A percentile compares a stretch with the other conserved stretches of the same genome.
These are phyloP conservation scores for Leptographium lundbergii DNA, from an alignment of 2,329 filamentous ascomycete genomes.

Conservation along the genomic window DNA sequence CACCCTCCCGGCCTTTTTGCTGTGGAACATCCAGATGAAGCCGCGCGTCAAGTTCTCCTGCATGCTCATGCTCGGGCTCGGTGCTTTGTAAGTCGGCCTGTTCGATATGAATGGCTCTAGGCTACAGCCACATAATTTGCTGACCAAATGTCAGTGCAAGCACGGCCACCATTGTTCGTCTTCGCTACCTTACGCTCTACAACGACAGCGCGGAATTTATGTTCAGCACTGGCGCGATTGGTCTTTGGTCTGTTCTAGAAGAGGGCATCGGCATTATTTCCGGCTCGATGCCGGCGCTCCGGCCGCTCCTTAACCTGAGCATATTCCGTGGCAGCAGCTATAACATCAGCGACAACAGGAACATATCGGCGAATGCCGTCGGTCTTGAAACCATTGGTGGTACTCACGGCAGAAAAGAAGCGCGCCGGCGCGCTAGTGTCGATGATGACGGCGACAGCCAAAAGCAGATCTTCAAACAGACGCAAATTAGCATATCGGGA, in stretches of 20 bases:
- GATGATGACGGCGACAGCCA: constrained; percentile 2
- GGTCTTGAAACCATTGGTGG: neutral
- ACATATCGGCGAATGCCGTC: neutral
- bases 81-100: neutral
- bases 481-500: neutral
- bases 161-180: neutral
- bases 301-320: neutral
- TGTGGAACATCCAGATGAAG: constrained; percentile 1
- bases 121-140: neutral
- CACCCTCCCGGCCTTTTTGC: neutral
- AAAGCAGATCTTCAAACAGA: constrained; percentile 1
- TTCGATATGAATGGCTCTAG: no score
- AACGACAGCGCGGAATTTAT: neutral
- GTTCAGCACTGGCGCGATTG: constrained; percentile 1
- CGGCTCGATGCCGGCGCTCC: constrained; percentile 1
- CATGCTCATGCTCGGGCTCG: neutral
- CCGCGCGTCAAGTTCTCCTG: neutral
- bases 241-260: constrained; percentile 1
- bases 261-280: constrained; percentile 1
- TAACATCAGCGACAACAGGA: neutral
- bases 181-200: neutral
- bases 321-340: neutral
- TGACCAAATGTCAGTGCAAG: neutral
- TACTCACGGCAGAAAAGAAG: neutral
- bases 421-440: neutral